A percentile compares a stretch with the other conserved stretches of the same genome.
phyloP scores from a whole-genome alignment of 805 yeast species.

The Saccharomycopsis sp. region DNA sequence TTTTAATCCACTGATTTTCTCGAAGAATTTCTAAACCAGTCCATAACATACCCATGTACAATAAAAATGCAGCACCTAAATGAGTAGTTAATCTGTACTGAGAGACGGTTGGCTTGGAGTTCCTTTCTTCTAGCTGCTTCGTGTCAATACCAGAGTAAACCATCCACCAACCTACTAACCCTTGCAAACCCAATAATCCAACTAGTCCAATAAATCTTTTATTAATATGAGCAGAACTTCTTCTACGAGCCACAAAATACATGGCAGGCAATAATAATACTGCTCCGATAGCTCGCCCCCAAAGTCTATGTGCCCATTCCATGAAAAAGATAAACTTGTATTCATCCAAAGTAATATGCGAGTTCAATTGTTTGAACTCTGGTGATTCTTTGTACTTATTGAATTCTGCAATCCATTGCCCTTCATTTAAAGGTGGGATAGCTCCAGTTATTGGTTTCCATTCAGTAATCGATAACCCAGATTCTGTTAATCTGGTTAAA shows the following conservation, averaged over 20 bases:
- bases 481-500: constrained; percentile 87
- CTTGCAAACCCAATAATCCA: constrained; percentile 81
- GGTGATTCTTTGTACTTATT: constrained; percentile 77
- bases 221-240: constrained; percentile 61
- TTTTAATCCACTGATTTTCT: constrained; percentile 61
- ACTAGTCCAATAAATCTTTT: constrained; percentile 65
- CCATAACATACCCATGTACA: constrained; percentile 85
- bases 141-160: constrained; percentile 90
- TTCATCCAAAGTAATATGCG: constrained; percentile 84
- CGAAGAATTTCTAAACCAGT: constrained; percentile 80
- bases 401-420: constrained; percentile 85
- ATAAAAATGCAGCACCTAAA: constrained; percentile 82
- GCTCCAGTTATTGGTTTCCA: constrained; percentile 98
- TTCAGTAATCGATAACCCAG: constrained; percentile 93
- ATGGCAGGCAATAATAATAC: constrained; percentile 78
- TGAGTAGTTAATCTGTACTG: constrained; percentile 93
- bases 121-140: constrained; percentile 66
- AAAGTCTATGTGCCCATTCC: constrained; percentile 96
- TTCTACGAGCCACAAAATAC: constrained; percentile 64
- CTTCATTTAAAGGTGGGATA: constrained; percentile 75
- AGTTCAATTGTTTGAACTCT: constrained; percentile 82
- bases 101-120: constrained; percentile 94
- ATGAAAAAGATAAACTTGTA: constrained; percentile 90
- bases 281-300: constrained; percentile 88
- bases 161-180: constrained; percentile 99